These are phyloP conservation scores for Mycena citricolor DNA, from an alignment of 1,284 basidiomycete genomes.

Conservation along the genomic window DNA sequence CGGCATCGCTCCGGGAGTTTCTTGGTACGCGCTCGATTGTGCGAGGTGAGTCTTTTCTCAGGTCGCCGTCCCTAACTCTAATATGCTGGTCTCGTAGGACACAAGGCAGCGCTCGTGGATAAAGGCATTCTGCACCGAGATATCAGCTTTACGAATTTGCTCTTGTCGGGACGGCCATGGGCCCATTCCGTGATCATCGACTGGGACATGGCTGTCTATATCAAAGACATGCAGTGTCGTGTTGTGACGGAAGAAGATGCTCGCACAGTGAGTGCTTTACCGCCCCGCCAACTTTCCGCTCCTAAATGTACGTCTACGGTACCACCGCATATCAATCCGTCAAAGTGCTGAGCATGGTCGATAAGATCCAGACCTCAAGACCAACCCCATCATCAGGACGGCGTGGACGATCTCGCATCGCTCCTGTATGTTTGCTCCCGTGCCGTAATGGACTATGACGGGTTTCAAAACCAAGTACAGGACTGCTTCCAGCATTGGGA, in stretches of 20 bases:
- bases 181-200: constrained; percentile 20
- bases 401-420: constrained; percentile 14
- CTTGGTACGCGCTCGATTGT: constrained; percentile 22
- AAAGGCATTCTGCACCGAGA: constrained; percentile 22
- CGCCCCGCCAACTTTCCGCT: background rate
- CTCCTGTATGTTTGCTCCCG: constrained; percentile 10
- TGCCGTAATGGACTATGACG: no score
- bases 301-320: constrained; percentile 1
- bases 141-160: constrained; percentile 21
- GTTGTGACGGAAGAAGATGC: background rate
- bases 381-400: constrained; percentile 10
- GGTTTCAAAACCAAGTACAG: no score
- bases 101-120: constrained; percentile 7
- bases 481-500: no score
- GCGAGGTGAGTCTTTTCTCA: constrained; percentile 10
- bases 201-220: constrained; percentile 17
- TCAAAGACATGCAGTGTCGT: background rate
- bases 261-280: constrained; percentile 5
- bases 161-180: constrained; percentile 6
- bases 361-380: background rate
- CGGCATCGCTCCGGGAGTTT: constrained; percentile 9
- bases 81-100: constrained; percentile 10
- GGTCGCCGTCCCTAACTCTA: background rate
- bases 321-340: constrained; percentile 10
- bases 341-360: background rate